These are phyloP conservation scores for Lathyrus aphaca DNA, from an alignment of 306 rosid genomes.

Conservation along the genomic window DNA sequence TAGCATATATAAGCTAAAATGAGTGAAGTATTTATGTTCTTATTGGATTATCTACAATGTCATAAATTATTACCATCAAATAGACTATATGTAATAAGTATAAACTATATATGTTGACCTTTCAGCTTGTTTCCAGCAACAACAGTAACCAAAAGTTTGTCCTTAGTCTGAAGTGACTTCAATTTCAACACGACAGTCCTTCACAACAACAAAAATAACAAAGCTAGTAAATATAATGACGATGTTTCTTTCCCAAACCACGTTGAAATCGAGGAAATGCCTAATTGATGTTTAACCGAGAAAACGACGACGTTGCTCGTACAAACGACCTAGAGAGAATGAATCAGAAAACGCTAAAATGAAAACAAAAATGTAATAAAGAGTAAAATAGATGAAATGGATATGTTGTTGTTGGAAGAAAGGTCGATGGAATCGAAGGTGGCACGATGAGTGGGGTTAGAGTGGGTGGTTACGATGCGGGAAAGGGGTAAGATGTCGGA, in stretches of 20 bases:
- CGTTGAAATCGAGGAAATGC: slow-evolving; percentile 36
- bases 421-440: slow-evolving; percentile 64
- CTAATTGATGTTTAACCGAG: slow-evolving; percentile 92
- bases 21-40: too few species aligned
- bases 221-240: not conserved
- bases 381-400: not conserved
- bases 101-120: too few species aligned
- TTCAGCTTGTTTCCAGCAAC: too few species aligned
- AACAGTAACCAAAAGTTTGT: too few species aligned
- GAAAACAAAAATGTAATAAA: not conserved
- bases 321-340: slow-evolving; percentile 64
- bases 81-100: too few species aligned
- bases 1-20: too few species aligned
- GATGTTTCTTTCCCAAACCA: not conserved
- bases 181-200: too few species aligned
- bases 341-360: not conserved
- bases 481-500: slow-evolving; percentile 74
- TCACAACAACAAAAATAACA: slow-evolving; percentile 16
- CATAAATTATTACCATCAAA: too few species aligned
- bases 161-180: too few species aligned
- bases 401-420: slow-evolving; percentile 57
- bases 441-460: slow-evolving; percentile 49
- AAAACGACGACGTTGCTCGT: slow-evolving; percentile 79
- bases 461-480: slow-evolving; percentile 68
- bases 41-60: too few species aligned